Base-by-base conservation (phyloP, 2,329 filamentous ascomycete species). In the Trichoderma oligosporum region DNA sequence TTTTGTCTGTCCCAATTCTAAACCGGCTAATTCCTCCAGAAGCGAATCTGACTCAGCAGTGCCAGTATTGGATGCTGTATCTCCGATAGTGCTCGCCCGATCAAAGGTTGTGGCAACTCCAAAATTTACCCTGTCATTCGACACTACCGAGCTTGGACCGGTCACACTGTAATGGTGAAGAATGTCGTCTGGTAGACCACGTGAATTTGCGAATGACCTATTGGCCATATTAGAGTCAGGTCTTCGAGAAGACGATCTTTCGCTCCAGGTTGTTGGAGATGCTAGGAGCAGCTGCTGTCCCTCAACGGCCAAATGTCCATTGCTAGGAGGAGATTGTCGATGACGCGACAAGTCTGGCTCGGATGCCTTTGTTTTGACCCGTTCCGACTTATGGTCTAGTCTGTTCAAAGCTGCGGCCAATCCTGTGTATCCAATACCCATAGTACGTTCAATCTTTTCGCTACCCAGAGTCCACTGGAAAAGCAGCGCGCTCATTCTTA, bases 361-460 rank as follows among this genome's bases (percentile, higher is more conserved):
- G 3, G 52, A 55, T 7, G 52, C 52, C 41, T 55, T 55, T 35
- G 33, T 18, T 5, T 46, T 55, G 4, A 55, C 41, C 12, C 31
- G 41, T 1, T 41, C 52, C 11, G 52, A 55, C 7, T 45, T 55
- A 7, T 62, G 62, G 11, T 71, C 69, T 44, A 68, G 66, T 33
- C 65, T 66, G 42, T 86, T 82, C 9, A 88, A 76, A 3, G 85
- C 85, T 8, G 85, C 84, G 1, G 82, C 81, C 7, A 89, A 76
- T 4, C 84, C 84, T 1, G 84, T 84, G 65, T 86, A 89, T 41
- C 86, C 86, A 44, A 87, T 86, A 16, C 84, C 83, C 39, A 82
- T 77, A 11, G 82, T 78, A 14, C 79, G 78, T 62, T 86, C 83
- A 14, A 81, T 79, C 66, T 79, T 82, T 18, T 77, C 76, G 27